phyloP scores from a whole-genome alignment of 441 rosid genomes.

The Erodium trifolium region DNA sequence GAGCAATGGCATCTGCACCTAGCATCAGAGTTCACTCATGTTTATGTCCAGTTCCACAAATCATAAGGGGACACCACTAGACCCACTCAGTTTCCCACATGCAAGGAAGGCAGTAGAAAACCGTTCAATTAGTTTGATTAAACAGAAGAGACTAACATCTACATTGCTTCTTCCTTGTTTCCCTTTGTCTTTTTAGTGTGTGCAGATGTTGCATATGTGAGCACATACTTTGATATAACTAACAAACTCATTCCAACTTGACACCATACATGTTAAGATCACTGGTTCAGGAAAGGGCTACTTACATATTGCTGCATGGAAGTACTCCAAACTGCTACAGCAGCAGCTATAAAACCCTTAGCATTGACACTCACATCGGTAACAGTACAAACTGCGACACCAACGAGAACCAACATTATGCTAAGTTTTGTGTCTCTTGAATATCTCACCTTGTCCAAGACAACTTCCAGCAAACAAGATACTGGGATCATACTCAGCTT shows the following conservation, averaged over 20 bases:
- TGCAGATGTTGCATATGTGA: no score
- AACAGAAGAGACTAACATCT: not conserved
- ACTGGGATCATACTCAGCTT: conserved; percentile 98
- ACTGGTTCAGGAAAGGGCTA: conserved; percentile 2
- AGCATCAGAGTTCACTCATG: no score
- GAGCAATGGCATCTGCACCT: no score
- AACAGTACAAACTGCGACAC: conserved; percentile 94
- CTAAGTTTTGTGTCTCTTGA: conserved; percentile 99
- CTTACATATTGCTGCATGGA: conserved; percentile 94
- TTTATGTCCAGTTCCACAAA: no score
- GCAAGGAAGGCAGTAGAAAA: no score
- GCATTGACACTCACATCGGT: conserved; percentile 93
- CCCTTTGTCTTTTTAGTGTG: no score
- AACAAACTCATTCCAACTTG: not conserved
- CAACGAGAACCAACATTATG: conserved; percentile 75
- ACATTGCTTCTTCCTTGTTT: no score
- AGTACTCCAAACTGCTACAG: conserved; percentile 90
- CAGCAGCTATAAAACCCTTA: conserved; percentile 83
- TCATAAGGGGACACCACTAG: no score
- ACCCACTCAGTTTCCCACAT: no score
- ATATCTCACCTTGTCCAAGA: conserved; percentile 79
- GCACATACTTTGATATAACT: not conserved
- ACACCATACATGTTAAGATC: not conserved
- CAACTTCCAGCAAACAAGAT: conserved; percentile 84
- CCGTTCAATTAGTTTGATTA: no score